These are phyloP conservation scores for Penicillium polonicum DNA, from an alignment of 2,329 filamentous ascomycete genomes.

Conservation along the genomic window DNA sequence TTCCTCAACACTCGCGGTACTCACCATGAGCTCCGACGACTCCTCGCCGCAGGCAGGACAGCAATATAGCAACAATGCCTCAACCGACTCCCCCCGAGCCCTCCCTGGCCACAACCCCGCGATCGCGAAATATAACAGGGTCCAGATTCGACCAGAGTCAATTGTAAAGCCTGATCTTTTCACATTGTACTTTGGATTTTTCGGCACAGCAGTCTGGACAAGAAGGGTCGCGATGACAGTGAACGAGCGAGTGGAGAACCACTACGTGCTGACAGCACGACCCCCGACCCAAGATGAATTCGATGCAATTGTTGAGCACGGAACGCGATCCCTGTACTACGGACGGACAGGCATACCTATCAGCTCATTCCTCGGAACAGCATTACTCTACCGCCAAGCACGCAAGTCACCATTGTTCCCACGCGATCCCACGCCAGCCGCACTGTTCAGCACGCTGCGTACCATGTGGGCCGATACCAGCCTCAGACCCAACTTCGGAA, in stretches of 20 bases:
- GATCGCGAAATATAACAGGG: conserved; percentile 16
- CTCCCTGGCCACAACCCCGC: conserved; percentile 11
- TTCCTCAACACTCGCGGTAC: neutral
- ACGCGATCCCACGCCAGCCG: conserved; percentile 7
- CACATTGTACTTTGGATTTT: conserved; percentile 31
- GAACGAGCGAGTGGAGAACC: conserved; percentile 21
- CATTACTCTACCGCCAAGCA: conserved; percentile 13
- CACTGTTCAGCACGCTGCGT: conserved; percentile 8
- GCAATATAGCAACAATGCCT: conserved; percentile 1
- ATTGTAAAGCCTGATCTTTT: conserved; percentile 27
- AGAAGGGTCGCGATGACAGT: conserved; percentile 3
- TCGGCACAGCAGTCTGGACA: conserved; percentile 23
- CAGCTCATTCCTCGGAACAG: conserved; percentile 12
- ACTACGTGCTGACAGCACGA: conserved; percentile 26
- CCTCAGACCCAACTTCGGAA: neutral
- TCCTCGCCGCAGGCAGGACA: conserved; percentile 20
- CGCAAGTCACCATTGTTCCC: conserved; percentile 10
- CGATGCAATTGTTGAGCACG: conserved; percentile 31
- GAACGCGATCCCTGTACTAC: conserved; percentile 23
- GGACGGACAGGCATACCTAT: conserved; percentile 22
- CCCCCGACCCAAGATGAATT: conserved; percentile 36
- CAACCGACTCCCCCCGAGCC: conserved; percentile 2
- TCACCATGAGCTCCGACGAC: conserved; percentile 30
- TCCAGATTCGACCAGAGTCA: conserved; percentile 27
- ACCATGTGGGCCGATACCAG: neutral